A percentile compares a stretch with the other conserved stretches of the same genome.
phyloP scores from a whole-genome alignment of 2,329 filamentous ascomycete species.

The Phialemoniopsis sp. region DNA sequence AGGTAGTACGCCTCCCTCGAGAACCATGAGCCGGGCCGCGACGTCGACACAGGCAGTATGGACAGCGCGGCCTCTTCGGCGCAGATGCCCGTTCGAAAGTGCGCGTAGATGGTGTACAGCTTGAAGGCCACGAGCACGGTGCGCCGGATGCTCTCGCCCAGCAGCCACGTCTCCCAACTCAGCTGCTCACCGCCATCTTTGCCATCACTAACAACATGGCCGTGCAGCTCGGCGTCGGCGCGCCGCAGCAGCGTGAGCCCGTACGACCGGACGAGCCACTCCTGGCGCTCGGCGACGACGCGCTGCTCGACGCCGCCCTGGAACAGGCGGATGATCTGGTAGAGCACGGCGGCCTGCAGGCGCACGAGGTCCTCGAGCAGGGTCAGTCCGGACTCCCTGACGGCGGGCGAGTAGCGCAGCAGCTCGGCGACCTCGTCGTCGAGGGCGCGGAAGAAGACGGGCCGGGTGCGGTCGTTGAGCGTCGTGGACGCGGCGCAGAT shows the following conservation, averaged over 20 bases:
- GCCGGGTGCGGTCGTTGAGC: conserved; percentile 1
- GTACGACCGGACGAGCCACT: conserved; percentile 2
- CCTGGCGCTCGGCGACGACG: conserved; percentile 5
- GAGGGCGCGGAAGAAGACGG: conserved; percentile 3
- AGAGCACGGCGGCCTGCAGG: conserved; percentile 7
- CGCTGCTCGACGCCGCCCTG: conserved; percentile 5
- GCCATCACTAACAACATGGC: too few relatives aligned
- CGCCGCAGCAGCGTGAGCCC: conserved; percentile 4
- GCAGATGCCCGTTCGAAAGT: conserved; percentile 1
- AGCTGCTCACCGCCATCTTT: too few relatives aligned
- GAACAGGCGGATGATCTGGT: conserved; percentile 7
- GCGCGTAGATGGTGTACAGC: conserved; percentile 5
- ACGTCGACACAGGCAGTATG: conserved; percentile 4
- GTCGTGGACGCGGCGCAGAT: conserved; percentile 2
- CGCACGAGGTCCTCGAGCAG: conserved; percentile 3
- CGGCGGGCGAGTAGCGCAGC: too few relatives aligned
- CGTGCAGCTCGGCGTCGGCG: conserved; percentile 2
- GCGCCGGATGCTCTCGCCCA: conserved; percentile 7
- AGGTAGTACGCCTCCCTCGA: conserved; percentile 2
- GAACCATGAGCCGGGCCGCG: conserved; percentile 1
- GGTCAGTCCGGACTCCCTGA: background rate
- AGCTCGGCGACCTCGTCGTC: conserved; percentile 4
- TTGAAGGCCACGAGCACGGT: conserved; percentile 6
- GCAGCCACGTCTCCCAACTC: conserved; percentile 5
- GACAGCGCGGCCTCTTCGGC: background rate